A percentile compares a stretch with the other conserved stretches of the same genome.
Evolutionary conservation across 345 rosid species (phyloP).

Genomic region (Eucalyptus marginata): DNA sequence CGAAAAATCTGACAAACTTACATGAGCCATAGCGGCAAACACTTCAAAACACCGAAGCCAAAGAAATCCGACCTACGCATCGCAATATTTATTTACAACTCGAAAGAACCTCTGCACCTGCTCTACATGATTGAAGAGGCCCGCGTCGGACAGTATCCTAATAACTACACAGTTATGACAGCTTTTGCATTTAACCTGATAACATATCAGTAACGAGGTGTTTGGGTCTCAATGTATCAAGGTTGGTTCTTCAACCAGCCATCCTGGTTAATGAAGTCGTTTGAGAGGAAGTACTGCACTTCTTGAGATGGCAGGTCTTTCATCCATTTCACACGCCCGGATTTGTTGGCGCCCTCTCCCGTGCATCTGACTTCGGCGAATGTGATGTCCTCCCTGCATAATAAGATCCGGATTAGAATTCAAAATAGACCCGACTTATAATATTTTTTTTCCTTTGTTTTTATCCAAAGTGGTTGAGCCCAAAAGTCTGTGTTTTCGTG

Average conservation of each 20-base stretch:
- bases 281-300: neutral
- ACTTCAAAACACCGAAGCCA: neutral
- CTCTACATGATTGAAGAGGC: neutral
- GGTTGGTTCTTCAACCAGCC: conserved; percentile 5
- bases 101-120: neutral
- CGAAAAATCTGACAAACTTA: neutral
- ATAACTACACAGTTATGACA: neutral
- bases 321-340: conserved; percentile 8
- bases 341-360: conserved; percentile 11
- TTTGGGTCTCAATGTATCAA: neutral
- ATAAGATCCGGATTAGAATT: neutral
- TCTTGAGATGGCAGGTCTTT: neutral
- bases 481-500: neutral
- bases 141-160: neutral
- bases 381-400: neutral
- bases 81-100: neutral
- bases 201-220: neutral
- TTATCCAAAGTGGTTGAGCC: neutral
- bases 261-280: conserved; percentile 1
- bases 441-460: neutral
- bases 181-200: neutral
- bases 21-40: neutral
- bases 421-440: neutral
- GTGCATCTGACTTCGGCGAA: neutral
- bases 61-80: neutral